Percentiles rank a stretch among this genome's conserved stretches.
Conservation (phyloP, 2,329 filamentous ascomycete species). For the Grosmannia penicillata region DNA sequence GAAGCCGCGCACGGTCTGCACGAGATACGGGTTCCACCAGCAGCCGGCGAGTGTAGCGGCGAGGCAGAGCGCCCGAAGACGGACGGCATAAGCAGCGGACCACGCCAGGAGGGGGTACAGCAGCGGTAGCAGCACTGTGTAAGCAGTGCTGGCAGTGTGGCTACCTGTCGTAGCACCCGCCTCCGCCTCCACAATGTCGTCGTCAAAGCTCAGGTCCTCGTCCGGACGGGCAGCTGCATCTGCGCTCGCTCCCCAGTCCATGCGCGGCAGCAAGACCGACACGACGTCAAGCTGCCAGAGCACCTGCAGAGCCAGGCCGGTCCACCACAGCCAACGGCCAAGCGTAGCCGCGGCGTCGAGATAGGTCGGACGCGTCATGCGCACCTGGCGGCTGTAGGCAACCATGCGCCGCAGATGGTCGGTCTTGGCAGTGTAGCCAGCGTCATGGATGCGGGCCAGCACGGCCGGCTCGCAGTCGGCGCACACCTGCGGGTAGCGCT, state of each 20-base stretch:
- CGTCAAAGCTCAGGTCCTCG: neutral
- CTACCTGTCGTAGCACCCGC: too few relatives aligned
- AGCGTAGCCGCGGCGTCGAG: slow-evolving; percentile 27
- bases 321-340: slow-evolving; percentile 32
- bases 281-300: slow-evolving; percentile 29
- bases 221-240: neutral
- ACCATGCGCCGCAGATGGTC: slow-evolving; percentile 65
- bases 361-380: slow-evolving; percentile 21
- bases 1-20: slow-evolving; percentile 44
- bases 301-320: slow-evolving; percentile 29
- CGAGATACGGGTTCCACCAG: slow-evolving; percentile 58
- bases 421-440: slow-evolving; percentile 71
- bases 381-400: slow-evolving; percentile 41
- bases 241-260: too few relatives aligned
- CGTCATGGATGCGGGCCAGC: slow-evolving; percentile 50
- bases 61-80: slow-evolving; percentile 6
- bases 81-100: slow-evolving; percentile 10
- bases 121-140: slow-evolving; percentile 1
- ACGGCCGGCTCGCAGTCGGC: slow-evolving; percentile 63
- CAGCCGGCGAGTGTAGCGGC: slow-evolving; percentile 21
- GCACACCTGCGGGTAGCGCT: slow-evolving; percentile 81
- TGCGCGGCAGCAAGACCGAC: neutral
- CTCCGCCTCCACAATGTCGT: slow-evolving; percentile 16
- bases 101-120: slow-evolving; percentile 9
- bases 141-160: too few relatives aligned